A percentile compares a stretch with the other conserved stretches of the same genome.
Evolutionary conservation across 768 basidiomycete species (phyloP).

Genomic region (Gelatoporia subvermispora): DNA sequence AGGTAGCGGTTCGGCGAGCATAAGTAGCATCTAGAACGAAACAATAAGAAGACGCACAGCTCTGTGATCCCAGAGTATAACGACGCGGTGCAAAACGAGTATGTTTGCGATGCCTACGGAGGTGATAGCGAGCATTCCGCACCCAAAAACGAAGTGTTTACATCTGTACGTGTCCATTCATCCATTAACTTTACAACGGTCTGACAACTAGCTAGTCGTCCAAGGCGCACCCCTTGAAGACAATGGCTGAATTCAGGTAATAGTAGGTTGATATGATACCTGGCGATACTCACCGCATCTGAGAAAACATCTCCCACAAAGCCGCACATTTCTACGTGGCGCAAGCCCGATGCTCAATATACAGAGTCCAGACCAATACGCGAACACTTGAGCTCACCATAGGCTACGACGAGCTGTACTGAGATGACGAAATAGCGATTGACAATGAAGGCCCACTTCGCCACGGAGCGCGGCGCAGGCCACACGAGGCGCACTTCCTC

Average conservation of each 20-base stretch:
- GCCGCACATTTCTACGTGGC: slow-evolving; percentile 24
- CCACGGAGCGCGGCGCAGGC: slow-evolving; percentile 30
- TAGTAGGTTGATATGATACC: background rate
- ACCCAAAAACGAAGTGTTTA: slow-evolving; percentile 19
- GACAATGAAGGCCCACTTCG: slow-evolving; percentile 35
- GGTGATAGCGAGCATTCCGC: slow-evolving; percentile 20
- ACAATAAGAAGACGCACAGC: slow-evolving; percentile 14
- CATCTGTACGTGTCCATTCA: slow-evolving; percentile 22
- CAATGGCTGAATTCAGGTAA: background rate
- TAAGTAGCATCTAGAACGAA: background rate
- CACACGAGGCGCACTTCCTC: slow-evolving; percentile 40
- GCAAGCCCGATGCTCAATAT: background rate
- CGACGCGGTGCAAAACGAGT: slow-evolving; percentile 30
- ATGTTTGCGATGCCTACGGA: slow-evolving; percentile 28
- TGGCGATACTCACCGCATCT: slow-evolving; percentile 8
- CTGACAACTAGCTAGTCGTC: background rate
- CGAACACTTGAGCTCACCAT: background rate
- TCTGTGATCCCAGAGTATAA: slow-evolving; percentile 33
- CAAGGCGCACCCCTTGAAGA: too few species aligned
- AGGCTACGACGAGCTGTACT: background rate
- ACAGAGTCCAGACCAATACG: background rate
- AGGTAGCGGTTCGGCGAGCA: background rate
- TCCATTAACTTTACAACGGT: background rate
- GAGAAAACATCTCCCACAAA: slow-evolving; percentile 10
- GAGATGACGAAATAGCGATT: slow-evolving; percentile 35